Conservation (phyloP, 2,329 filamentous ascomycete genomes). For the Fusarium chaquense region DNA sequence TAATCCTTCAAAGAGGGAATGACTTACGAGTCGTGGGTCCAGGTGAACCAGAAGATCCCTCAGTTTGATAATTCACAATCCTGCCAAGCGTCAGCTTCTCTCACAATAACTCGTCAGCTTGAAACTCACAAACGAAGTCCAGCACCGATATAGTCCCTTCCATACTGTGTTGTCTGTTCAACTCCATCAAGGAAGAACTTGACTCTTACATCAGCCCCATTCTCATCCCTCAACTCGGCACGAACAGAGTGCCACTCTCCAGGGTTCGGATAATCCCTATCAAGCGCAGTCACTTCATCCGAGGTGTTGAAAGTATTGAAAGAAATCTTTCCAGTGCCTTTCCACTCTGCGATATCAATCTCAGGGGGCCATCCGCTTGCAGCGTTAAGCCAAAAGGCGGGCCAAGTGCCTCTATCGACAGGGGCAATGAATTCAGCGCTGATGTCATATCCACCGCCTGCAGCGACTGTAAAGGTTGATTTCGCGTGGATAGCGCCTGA, state of each 20-base stretch:
- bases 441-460: slow-evolving; percentile 32
- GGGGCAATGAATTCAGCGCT: slow-evolving; percentile 35
- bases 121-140: slow-evolving; percentile 30
- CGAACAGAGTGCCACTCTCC: slow-evolving; percentile 34
- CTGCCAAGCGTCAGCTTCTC: neutral
- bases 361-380: slow-evolving; percentile 35
- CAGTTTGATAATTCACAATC: slow-evolving; percentile 37
- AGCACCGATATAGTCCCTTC: slow-evolving; percentile 29
- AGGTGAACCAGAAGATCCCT: slow-evolving; percentile 33
- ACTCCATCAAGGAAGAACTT: slow-evolving; percentile 37
- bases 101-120: rapidly evolving
- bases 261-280: slow-evolving; percentile 29
- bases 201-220: slow-evolving; percentile 32
- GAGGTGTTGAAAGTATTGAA: slow-evolving; percentile 41
- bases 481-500: slow-evolving; percentile 37
- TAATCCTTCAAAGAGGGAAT: rapidly evolving
- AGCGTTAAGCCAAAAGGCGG: slow-evolving; percentile 40
- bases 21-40: slow-evolving; percentile 25
- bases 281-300: slow-evolving; percentile 20
- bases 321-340: slow-evolving; percentile 36
- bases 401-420: slow-evolving; percentile 26
- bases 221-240: slow-evolving; percentile 37
- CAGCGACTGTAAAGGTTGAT: slow-evolving; percentile 27
- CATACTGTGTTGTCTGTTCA: slow-evolving; percentile 36
- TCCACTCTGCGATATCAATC: slow-evolving; percentile 40